Conservation (phyloP, 164 flowering plant species). For the Annona squamosa region DNA sequence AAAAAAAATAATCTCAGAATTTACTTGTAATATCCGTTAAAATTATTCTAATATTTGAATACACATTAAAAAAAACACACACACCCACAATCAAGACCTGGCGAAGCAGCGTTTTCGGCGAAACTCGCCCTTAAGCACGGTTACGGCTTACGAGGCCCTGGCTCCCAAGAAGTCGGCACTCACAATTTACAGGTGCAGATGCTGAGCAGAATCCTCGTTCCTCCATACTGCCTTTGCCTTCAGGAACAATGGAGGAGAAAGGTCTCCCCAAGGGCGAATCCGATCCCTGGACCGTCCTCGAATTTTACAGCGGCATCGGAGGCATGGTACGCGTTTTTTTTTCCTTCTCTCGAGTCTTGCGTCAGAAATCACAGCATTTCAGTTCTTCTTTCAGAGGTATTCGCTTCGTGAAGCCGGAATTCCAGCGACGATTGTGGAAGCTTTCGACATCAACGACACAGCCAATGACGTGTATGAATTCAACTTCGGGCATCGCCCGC, state of each 20-base stretch:
- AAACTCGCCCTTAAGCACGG: background rate
- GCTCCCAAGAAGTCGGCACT: background rate
- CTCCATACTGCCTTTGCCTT: too few relatives aligned
- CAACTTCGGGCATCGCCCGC: slow-evolving; percentile 83
- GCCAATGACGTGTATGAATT: slow-evolving; percentile 84
- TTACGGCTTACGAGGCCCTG: background rate
- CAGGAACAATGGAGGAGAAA: slow-evolving; percentile 10
- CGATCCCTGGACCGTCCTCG: slow-evolving; percentile 60
- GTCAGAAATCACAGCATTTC: background rate
- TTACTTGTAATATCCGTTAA: too few relatives aligned
- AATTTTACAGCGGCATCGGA: slow-evolving; percentile 95
- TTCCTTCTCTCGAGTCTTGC: background rate
- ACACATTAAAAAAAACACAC: background rate
- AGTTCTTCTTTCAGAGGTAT: slow-evolving; percentile 42
- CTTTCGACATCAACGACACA: slow-evolving; percentile 76
- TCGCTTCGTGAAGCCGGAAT: slow-evolving; percentile 56
- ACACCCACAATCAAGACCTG: background rate
- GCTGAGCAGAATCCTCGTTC: background rate
- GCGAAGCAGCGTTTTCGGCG: background rate
- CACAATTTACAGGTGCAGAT: background rate
- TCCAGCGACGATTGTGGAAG: slow-evolving; percentile 62
- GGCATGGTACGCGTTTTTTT: slow-evolving; percentile 58
- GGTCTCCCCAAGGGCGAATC: slow-evolving; percentile 13
- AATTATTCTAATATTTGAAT: too few relatives aligned
- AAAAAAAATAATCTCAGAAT: too few relatives aligned